These are phyloP conservation scores for Simplicillium aogashimaense DNA, from an alignment of 2,329 filamentous ascomycete genomes.

Conservation along the genomic window DNA sequence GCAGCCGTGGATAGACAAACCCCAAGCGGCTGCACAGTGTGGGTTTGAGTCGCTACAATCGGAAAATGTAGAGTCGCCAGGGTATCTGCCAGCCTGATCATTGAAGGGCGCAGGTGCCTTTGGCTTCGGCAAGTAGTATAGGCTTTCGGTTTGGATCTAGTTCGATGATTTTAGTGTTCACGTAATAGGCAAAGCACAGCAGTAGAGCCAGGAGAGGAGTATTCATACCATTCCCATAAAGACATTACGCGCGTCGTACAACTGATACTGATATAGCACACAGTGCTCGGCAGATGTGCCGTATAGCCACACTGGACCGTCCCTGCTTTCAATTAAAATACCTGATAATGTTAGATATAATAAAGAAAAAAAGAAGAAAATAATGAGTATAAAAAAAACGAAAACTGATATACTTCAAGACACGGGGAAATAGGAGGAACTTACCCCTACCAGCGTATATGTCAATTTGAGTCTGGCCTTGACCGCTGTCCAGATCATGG, in stretches of 20 bases:
- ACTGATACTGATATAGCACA: constrained; percentile 54
- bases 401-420: not conserved
- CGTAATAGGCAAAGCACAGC: no score
- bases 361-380: no score
- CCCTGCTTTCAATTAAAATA: constrained; percentile 25
- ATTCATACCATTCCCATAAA: constrained; percentile 48
- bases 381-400: not conserved
- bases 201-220: no score
- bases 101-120: constrained; percentile 41
- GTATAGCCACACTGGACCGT: constrained; percentile 44
- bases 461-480: constrained; percentile 60
- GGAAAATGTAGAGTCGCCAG: constrained; percentile 38
- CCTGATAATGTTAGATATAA: no score
- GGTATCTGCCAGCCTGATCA: constrained; percentile 19
- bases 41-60: constrained; percentile 23
- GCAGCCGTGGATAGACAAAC: constrained; percentile 44
- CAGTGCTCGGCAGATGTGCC: constrained; percentile 53
- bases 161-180: no score
- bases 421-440: not conserved
- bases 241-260: constrained; percentile 44
- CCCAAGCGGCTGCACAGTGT: constrained; percentile 43
- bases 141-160: constrained; percentile 59
- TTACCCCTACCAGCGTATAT: constrained; percentile 65
- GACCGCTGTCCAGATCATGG: constrained; percentile 63
- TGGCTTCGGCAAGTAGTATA: constrained; percentile 56